A percentile compares a stretch with the other conserved stretches of the same genome.
phyloP scores from a whole-genome alignment of 306 rosid genomes.

The Cyamopsis tetragonoloba region DNA sequence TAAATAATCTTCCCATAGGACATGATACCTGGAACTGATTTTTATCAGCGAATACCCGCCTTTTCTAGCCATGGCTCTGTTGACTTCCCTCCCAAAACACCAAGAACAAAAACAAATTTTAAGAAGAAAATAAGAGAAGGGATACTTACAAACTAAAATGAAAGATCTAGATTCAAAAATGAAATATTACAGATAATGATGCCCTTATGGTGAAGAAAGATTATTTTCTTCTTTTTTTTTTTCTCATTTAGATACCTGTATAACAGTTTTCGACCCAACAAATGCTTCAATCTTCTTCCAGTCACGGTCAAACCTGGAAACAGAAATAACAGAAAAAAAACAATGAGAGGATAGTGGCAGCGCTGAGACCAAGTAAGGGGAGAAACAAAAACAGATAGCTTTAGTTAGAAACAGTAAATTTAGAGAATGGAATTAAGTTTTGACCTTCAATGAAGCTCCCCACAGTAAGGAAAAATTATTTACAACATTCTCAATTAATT shows the following conservation, averaged over 20 bases:
- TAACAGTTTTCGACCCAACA: constrained; percentile 76
- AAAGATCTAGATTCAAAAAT: background rate
- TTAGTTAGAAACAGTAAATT: background rate
- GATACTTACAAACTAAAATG: background rate
- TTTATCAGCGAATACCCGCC: background rate
- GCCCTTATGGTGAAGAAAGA: background rate
- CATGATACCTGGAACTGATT: background rate
- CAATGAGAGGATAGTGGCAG: background rate
- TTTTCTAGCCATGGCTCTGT: background rate
- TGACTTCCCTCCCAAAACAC: background rate
- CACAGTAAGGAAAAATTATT: background rate
- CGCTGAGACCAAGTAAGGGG: background rate
- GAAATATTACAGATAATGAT: background rate
- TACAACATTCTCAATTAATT: background rate
- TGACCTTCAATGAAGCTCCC: background rate
- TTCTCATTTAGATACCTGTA: constrained; percentile 50
- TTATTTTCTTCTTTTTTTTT: background rate
- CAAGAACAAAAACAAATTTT: background rate
- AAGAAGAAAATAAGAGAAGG: background rate
- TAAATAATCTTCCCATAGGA: background rate
- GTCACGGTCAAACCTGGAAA: constrained; percentile 75
- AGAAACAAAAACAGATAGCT: background rate
- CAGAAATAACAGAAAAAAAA: background rate
- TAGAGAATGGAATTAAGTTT: background rate
- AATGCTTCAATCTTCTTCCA: constrained; percentile 93